These are phyloP conservation scores for Spathaspora arborariae DNA, from an alignment of 805 yeast genomes.

Conservation along the genomic window DNA sequence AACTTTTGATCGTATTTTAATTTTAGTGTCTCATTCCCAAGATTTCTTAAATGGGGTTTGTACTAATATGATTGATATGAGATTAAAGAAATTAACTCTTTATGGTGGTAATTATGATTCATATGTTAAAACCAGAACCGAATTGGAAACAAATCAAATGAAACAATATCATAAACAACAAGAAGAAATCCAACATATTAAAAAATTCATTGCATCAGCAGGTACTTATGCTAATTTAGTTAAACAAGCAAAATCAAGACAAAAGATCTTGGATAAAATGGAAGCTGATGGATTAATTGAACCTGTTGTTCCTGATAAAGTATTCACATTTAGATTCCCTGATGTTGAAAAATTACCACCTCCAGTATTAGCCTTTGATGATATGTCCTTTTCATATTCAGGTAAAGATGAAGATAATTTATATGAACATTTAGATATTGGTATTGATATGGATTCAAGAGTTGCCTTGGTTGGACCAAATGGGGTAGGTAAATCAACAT, in stretches of 20 bases:
- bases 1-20: conserved; percentile 89
- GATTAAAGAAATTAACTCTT: conserved; percentile 65
- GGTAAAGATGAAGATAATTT: conserved; percentile 80
- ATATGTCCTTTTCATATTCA: conserved; percentile 88
- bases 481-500: conserved; percentile 98
- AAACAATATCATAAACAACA: conserved; percentile 96
- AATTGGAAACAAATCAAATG: conserved; percentile 95
- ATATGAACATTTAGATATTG: conserved; percentile 88
- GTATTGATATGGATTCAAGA: conserved; percentile 99
- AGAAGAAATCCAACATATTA: conserved; percentile 97
- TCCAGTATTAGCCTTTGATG: conserved; percentile 95
- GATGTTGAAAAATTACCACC: conserved; percentile 97
- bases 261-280: conserved; percentile 99
- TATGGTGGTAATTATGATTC: conserved; percentile 99
- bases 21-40: conserved; percentile 95
- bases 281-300: conserved; percentile 97
- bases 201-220: conserved; percentile 98
- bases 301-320: conserved; percentile 89
- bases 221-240: conserved; percentile 99
- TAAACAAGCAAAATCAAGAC: conserved; percentile 98
- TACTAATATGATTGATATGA: conserved; percentile 97
- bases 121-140: conserved; percentile 89
- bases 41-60: conserved; percentile 99
- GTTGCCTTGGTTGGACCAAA: conserved; percentile 97
- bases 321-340: conserved; percentile 90